These are phyloP conservation scores for Sporothrix inflata DNA, from an alignment of 2,329 filamentous ascomycete genomes.

Conservation along the genomic window DNA sequence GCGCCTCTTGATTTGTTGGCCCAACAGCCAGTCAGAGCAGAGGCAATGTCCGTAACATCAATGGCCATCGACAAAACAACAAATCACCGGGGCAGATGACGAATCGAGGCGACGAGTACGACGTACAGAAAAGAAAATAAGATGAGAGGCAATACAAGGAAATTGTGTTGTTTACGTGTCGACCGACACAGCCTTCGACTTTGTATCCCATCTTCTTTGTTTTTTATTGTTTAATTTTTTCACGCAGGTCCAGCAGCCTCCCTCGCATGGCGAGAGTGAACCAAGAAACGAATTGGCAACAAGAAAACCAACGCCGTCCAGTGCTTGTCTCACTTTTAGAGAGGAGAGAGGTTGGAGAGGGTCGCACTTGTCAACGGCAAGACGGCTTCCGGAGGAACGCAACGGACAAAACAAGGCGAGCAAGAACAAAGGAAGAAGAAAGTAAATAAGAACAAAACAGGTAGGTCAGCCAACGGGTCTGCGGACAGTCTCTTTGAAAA, in stretches of 20 bases:
- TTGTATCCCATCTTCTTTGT: background rate
- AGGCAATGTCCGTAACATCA: background rate
- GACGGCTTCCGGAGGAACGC: background rate
- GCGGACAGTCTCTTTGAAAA: background rate
- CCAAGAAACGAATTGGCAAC: background rate
- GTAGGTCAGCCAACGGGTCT: background rate
- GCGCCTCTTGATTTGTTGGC: constrained; percentile 10
- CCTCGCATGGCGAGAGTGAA: background rate
- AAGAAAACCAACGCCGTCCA: background rate
- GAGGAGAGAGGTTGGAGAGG: background rate
- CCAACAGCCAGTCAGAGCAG: constrained; percentile 2
- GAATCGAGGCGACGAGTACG: background rate
- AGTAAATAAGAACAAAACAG: background rate
- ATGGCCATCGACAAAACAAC: background rate
- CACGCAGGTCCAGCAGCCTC: background rate
- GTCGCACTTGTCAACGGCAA: background rate
- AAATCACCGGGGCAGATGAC: background rate
- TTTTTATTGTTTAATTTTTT: background rate
- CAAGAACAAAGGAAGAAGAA: background rate
- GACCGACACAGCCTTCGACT: background rate
- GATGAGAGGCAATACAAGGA: background rate
- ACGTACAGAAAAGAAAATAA: background rate
- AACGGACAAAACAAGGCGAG: background rate
- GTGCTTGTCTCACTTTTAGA: background rate
- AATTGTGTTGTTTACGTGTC: background rate